Conservation (phyloP, 331 rosid genomes). For the Dryas integrifolia region DNA sequence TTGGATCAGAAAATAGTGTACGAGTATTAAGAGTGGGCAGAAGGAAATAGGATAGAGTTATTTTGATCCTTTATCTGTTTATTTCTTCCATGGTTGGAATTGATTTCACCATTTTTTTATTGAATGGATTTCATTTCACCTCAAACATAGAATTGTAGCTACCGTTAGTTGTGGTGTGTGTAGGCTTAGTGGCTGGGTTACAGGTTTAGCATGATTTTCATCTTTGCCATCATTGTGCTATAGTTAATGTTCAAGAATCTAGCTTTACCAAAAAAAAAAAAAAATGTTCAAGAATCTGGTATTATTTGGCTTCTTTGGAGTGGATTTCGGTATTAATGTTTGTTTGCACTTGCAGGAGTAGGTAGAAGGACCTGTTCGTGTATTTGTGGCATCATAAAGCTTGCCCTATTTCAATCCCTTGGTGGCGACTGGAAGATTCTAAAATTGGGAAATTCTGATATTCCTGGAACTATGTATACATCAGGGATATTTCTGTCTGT, state of each 20-base stretch:
- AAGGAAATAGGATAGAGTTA: not conserved
- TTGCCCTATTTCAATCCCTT: not conserved
- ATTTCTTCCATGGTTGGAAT: not conserved
- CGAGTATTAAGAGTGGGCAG: not conserved
- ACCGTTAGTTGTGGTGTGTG: not conserved
- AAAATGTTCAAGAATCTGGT: not conserved
- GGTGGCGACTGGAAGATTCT: not conserved
- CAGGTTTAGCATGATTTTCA: too few relatives aligned
- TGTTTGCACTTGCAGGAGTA: conserved; percentile 5
- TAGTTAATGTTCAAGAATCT: not conserved
- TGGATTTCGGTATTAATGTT: too few relatives aligned
- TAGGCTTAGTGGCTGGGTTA: not conserved
- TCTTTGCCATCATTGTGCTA: too few relatives aligned
- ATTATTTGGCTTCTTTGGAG: too few relatives aligned
- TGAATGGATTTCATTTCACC: not conserved
- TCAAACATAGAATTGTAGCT: not conserved
- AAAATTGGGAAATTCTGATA: not conserved
- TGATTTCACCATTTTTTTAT: not conserved
- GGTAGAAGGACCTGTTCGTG: not conserved
- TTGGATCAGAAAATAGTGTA: not conserved
- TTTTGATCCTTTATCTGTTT: not conserved
- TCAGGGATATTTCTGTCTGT: not conserved
- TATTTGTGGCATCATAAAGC: not conserved
- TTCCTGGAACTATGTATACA: not conserved
- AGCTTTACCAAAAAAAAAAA: too few relatives aligned